Conservation (phyloP, 2,329 filamentous ascomycete genomes). For the Fusarium nanum region DNA sequence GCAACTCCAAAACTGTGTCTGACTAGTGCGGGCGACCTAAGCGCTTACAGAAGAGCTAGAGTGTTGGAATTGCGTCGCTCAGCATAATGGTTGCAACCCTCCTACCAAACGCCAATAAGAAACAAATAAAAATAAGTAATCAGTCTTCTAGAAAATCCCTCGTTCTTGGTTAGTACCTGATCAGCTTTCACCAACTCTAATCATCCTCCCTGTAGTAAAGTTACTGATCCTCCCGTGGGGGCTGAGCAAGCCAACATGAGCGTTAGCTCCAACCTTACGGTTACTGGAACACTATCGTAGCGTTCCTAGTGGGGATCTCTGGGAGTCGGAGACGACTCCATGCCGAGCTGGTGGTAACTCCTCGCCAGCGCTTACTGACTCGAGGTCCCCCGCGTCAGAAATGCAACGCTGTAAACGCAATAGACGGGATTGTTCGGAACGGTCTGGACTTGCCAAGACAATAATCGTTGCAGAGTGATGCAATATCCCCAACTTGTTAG, state of each 20-base stretch:
- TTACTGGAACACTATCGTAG: not conserved
- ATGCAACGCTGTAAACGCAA: not conserved
- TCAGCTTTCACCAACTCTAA: not conserved
- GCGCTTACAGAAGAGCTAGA: not conserved
- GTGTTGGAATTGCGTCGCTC: not conserved
- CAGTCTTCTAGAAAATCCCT: slow-evolving; percentile 14
- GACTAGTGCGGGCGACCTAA: not conserved
- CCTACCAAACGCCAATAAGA: not conserved
- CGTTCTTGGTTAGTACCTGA: slow-evolving; percentile 5
- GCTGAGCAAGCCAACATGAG: not conserved
- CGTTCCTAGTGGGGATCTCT: not conserved
- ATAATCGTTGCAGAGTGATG: slow-evolving; percentile 15
- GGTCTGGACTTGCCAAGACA: slow-evolving; percentile 1
- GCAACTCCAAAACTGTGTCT: not conserved
- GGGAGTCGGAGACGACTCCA: not conserved
- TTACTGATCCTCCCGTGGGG: not conserved
- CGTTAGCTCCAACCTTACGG: not conserved
- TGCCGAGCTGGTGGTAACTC: not conserved
- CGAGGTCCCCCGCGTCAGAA: slow-evolving; percentile 3
- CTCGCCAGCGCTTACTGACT: slow-evolving; percentile 1
- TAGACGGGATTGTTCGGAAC: slow-evolving; percentile 20
- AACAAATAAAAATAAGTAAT: not conserved
- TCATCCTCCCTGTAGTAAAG: not conserved
- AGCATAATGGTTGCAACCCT: not conserved
- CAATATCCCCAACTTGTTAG: not conserved